These are phyloP conservation scores for Aciculosporium take DNA, from an alignment of 2,329 filamentous ascomycete species.

Conservation along the genomic window DNA sequence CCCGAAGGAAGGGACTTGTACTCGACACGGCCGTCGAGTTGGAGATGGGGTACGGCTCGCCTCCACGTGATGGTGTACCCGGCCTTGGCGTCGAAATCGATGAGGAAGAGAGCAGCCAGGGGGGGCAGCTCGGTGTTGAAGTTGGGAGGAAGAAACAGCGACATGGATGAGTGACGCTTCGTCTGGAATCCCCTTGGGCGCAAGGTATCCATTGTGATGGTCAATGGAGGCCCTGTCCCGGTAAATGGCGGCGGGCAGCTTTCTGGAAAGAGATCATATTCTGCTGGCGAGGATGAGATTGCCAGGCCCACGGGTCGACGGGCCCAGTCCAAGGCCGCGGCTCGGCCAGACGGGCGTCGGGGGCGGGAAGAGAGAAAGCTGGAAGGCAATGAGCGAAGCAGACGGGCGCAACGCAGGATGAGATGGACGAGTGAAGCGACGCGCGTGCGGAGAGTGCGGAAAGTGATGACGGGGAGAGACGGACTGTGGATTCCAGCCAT, in stretches of 20 bases:
- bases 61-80: slow-evolving; percentile 90
- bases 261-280: neutral
- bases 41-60: slow-evolving; percentile 51
- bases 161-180: slow-evolving; percentile 21
- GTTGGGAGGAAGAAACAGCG: slow-evolving; percentile 16
- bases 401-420: neutral
- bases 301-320: neutral
- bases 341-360: neutral
- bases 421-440: neutral
- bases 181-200: slow-evolving; percentile 23
- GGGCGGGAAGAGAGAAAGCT: neutral
- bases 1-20: slow-evolving; percentile 94
- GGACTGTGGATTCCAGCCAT: no score
- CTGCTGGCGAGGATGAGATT: neutral
- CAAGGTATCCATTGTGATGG: slow-evolving; percentile 24
- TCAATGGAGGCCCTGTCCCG: neutral
- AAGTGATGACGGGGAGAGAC: neutral
- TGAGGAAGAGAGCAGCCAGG: slow-evolving; percentile 69
- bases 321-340: neutral
- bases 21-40: slow-evolving; percentile 77
- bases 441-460: neutral
- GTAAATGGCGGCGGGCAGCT: slow-evolving; percentile 8
- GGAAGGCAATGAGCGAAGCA: neutral
- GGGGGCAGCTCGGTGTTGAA: slow-evolving; percentile 18
- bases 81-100: slow-evolving; percentile 83